phyloP scores from a whole-genome alignment of 768 basidiomycete genomes.

The Chiua virens region DNA sequence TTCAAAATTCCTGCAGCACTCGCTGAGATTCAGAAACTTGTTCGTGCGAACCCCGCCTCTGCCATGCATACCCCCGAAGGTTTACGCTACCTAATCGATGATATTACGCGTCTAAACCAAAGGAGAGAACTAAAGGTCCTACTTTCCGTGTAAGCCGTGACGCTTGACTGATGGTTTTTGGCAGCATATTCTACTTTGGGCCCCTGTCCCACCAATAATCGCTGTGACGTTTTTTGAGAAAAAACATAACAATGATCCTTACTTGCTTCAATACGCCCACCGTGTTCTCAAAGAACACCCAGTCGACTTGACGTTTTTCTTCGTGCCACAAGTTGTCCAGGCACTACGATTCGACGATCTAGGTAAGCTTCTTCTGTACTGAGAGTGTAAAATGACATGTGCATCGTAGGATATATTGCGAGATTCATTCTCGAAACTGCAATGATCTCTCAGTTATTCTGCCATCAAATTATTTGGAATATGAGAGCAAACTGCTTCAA shows the following conservation, averaged over 20 bases:
- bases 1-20: conserved; percentile 70
- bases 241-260: conserved; percentile 78
- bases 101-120: conserved; percentile 55
- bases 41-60: conserved; percentile 68
- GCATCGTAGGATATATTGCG: conserved; percentile 76
- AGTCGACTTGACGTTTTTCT: conserved; percentile 95
- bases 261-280: conserved; percentile 94
- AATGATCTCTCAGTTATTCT: conserved; percentile 95
- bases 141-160: not conserved
- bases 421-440: conserved; percentile 97
- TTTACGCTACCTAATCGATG: conserved; percentile 75
- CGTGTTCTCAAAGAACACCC: conserved; percentile 93
- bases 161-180: conserved; percentile 1
- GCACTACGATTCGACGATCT: conserved; percentile 88
- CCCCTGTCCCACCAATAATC: conserved; percentile 79
- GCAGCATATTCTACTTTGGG: conserved; percentile 88
- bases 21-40: conserved; percentile 71
- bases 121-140: conserved; percentile 75
- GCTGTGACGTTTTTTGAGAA: conserved; percentile 86
- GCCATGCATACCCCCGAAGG: conserved; percentile 82
- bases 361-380: conserved; percentile 46
- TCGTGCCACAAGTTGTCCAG: conserved; percentile 97
- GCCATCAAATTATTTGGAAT: conserved; percentile 99
- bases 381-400: not conserved
- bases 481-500: conserved; percentile 99